Conservation (phyloP, 2,329 filamentous ascomycete species). For the Chalaropsis ovoidea region DNA sequence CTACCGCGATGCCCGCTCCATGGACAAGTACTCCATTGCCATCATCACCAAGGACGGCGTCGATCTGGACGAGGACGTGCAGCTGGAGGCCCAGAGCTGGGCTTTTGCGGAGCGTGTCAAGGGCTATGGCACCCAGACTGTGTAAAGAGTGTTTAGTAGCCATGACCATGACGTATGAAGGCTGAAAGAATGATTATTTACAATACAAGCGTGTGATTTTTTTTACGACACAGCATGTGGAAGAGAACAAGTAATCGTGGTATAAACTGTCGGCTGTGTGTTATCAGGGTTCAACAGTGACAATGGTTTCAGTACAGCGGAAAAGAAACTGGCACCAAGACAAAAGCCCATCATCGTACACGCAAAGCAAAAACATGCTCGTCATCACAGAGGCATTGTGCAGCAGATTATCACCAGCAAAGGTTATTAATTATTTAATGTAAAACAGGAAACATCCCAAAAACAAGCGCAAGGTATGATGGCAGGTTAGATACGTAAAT, state of each 20-base stretch:
- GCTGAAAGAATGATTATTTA: constrained; percentile 14
- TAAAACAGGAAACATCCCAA: constrained; percentile 21
- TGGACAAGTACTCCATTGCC: constrained; percentile 85
- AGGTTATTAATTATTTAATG: constrained; percentile 9
- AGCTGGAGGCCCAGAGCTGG: constrained; percentile 94
- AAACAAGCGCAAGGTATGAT: constrained; percentile 25
- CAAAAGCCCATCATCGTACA: background rate
- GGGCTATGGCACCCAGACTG: constrained; percentile 83
- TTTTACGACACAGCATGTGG: no score
- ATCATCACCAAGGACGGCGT: constrained; percentile 84
- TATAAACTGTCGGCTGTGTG: no score
- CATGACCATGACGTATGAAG: constrained; percentile 3
- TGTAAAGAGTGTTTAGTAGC: constrained; percentile 33
- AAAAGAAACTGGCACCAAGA: background rate
- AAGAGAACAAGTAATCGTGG: no score
- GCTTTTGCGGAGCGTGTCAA: constrained; percentile 90
- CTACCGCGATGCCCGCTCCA: constrained; percentile 88
- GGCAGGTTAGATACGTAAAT: constrained; percentile 24
- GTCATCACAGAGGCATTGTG: no score
- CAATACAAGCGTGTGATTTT: constrained; percentile 23
- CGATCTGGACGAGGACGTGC: constrained; percentile 70
- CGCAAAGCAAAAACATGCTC: background rate
- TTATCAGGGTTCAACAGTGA: no score
- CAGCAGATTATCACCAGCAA: constrained; percentile 6
- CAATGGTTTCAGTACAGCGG: no score